phyloP scores from a whole-genome alignment of 2,329 filamentous ascomycete genomes.

The Aureobasidium sp. region DNA sequence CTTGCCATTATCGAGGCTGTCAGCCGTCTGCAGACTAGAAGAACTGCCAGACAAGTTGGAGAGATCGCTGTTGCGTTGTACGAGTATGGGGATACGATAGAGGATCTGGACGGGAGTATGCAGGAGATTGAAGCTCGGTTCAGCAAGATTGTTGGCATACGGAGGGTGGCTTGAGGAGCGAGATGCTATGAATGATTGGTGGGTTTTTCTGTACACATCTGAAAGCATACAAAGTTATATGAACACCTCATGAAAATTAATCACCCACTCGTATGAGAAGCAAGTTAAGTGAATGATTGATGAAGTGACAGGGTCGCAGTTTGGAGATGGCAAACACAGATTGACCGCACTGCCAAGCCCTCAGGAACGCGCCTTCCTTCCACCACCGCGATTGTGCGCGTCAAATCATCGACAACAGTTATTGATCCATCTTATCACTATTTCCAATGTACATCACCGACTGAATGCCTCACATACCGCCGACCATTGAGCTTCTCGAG shows the following conservation, averaged over 20 bases:
- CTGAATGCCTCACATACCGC: conserved; percentile 11
- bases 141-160: conserved; percentile 25
- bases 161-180: conserved; percentile 18
- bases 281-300: neutral
- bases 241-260: neutral
- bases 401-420: neutral
- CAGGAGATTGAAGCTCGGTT: conserved; percentile 25
- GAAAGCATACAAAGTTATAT: neutral
- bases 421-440: neutral
- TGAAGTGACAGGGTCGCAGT: neutral
- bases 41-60: conserved; percentile 30
- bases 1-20: conserved; percentile 29
- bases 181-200: neutral
- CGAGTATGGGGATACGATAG: conserved; percentile 22
- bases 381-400: neutral
- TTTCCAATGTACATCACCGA: neutral
- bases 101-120: conserved; percentile 20
- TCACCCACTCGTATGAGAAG: neutral
- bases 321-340: neutral
- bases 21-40: conserved; percentile 31
- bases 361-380: neutral
- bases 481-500: conserved; percentile 24
- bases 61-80: conserved; percentile 26
- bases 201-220: neutral
- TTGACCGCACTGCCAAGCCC: neutral